Base-by-base conservation (phyloP, 2,329 filamentous ascomycete genomes). In the Exophiala phaeomuriformis region DNA sequence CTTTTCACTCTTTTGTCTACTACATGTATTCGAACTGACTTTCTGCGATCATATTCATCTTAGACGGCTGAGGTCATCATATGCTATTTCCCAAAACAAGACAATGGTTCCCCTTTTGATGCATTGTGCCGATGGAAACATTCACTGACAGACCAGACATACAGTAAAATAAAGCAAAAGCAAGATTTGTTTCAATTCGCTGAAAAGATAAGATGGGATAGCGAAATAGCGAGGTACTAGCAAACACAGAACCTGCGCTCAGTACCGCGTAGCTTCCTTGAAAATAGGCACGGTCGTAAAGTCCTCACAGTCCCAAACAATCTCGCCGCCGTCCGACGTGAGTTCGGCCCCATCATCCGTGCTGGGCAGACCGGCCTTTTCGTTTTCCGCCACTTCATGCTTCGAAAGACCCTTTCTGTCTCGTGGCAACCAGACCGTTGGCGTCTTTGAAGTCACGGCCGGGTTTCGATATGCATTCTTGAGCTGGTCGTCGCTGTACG, bases 351-450 rank as follows among this genome's bases (percentile, higher is more conserved):
- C 85, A 60, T 88, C 84, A 65, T 95, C 88, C 0, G 86, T 91
- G 48, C 93, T 90, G 0, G 82, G 80, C 33, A 90, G 85, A 1
- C 56, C 60, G 10, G 77, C 75, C 0, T 85, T 88, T 59, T 90
- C 84, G 37, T 93, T 76, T 68, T 95, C 89, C 64, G 90, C 84
- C 36, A 93, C 76, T 68, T 95, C 90, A 64, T 90, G 84, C 60
- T 77, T 77, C 48, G 84, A 88, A 33, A 95, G 79, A 3, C 88
- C 86, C 41, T 82, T 82, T 1, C 76, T 70, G 64, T 95, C 90
- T 51, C 79, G 76, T 0, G 90, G 88, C 29, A 95, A 86, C 90
- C 90, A 95, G 2, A 95, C 72, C 33, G 85, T 74, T 0, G 87
- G 86, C 2, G 79, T 72, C 51, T 75, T 63, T 55, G 80, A 77